These are phyloP conservation scores for Ligustrum vulgare DNA, from an alignment of 257 asterid species.

Conservation along the genomic window DNA sequence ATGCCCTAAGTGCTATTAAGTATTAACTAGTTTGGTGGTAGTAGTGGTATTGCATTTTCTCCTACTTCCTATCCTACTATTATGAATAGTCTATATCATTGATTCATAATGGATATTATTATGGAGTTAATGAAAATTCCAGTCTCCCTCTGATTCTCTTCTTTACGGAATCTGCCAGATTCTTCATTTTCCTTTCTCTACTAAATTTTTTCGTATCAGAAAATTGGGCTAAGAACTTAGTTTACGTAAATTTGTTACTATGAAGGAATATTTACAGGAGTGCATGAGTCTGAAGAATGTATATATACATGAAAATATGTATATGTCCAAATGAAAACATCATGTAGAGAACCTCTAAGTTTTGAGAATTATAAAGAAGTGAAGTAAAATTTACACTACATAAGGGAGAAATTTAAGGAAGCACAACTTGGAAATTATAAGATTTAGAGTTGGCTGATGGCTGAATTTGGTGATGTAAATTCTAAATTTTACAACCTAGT, in stretches of 20 bases:
- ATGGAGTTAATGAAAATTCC: too few species aligned
- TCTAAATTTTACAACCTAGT: background rate
- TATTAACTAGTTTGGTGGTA: too few species aligned
- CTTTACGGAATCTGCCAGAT: too few species aligned
- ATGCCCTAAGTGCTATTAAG: too few species aligned
- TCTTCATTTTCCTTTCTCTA: too few species aligned
- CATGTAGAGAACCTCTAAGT: background rate
- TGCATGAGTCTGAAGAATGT: background rate
- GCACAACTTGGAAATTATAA: background rate
- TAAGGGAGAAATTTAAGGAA: background rate
- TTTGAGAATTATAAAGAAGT: background rate
- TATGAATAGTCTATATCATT: too few species aligned
- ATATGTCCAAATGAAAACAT: background rate
- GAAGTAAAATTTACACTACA: background rate
- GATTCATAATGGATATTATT: too few species aligned
- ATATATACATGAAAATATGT: background rate
- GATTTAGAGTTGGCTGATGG: background rate
- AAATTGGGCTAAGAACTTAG: constrained; percentile 26
- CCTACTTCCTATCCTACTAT: too few species aligned
- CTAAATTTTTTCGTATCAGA: too few species aligned
- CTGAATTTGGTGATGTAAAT: background rate
- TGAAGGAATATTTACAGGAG: constrained; percentile 1
- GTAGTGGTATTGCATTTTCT: too few species aligned
- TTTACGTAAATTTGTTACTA: background rate
- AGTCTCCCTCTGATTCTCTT: too few species aligned